Base-by-base conservation (phyloP, 495 filamentous ascomycete genomes). In the Aspergillus saccharolyticus region DNA sequence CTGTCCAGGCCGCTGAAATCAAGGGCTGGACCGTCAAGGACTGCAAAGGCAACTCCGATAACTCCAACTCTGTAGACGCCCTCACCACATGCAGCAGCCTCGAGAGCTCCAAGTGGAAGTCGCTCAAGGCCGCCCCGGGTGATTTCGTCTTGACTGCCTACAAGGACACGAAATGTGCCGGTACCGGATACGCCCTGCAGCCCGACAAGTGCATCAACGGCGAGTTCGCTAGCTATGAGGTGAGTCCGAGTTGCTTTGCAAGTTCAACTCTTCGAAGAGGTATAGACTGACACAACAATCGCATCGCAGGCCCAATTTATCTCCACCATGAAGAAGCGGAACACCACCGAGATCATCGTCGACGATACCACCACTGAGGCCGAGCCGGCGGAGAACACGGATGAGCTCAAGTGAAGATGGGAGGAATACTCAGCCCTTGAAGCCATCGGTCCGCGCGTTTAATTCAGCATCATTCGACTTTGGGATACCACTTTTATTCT, bases 1-100 rank as follows among this genome's bases (percentile, higher is more conserved):
- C 47, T 24, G 47, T 28, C 22, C 22, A 30, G 4, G 47, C 47
- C 47, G 28, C 9, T 4, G 21, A 10, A 5, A 50, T 50, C 47
- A 16, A 50, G 10, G 47, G 47, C 17, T 50, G 28, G 22, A 50
- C 47, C 24, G 17, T n/a, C 18, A 50, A 50, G 47, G 47, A 50
- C 47, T 50, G 47, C 47, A 30, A 30, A 12, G 47, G 43, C 24
- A 0, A 25, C 17, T 22, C 44, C 24, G 44, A 48, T 19, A 42
- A 2, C 5, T 21, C 43, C 4, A 9, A 7, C 3, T 25, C 9
- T 18, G n/a, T n/a, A 20, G 16, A 20, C 7, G n/a, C 2, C 2
- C 3, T 14, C 7, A 15, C 30, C n/a, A 15, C 2, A 2, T 49
- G 46, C 22, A 4, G 3, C 1, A 16, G 7, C 2, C 4, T 49